Percentiles rank a stretch among this genome's conserved stretches.
Conservation (phyloP, 2,329 filamentous ascomycete genomes). For the Ceratocystis cacaofunesta region DNA sequence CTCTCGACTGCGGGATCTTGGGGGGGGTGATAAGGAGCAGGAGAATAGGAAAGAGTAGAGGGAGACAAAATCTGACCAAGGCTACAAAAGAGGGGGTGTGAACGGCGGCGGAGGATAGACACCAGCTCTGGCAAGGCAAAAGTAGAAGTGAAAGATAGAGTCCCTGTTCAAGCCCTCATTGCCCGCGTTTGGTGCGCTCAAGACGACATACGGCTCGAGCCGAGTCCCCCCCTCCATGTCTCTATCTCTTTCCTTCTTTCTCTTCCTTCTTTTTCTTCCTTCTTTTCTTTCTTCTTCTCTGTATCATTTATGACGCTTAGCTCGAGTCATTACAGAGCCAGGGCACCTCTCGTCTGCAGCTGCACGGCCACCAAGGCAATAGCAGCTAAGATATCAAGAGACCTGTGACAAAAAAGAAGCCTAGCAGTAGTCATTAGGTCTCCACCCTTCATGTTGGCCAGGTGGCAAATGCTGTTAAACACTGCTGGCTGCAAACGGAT, state of each 20-base stretch:
- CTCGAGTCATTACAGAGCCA: no score
- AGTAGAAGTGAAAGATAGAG: background rate
- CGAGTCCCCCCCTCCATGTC: no score
- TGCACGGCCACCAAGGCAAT: background rate
- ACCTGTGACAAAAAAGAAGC: background rate
- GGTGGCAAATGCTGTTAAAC: background rate
- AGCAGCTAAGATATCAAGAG: background rate
- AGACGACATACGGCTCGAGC: background rate
- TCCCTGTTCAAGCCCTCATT: background rate
- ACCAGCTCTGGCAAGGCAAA: background rate
- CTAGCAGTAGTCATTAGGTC: background rate
- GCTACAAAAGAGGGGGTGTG: background rate
- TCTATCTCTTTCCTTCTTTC: background rate
- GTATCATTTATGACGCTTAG: background rate
- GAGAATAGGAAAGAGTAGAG: background rate
- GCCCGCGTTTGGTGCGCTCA: background rate
- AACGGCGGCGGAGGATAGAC: background rate
- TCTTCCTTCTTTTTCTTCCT: no score
- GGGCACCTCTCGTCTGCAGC: background rate
- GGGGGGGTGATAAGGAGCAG: background rate
- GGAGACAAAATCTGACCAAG: background rate
- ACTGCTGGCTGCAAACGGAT: background rate
- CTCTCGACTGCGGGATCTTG: background rate
- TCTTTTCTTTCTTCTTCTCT: background rate
- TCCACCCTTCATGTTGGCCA: background rate